These are phyloP conservation scores for Cladosporium sphaerospermum DNA, from an alignment of 2,329 filamentous ascomycete species.

Conservation along the genomic window DNA sequence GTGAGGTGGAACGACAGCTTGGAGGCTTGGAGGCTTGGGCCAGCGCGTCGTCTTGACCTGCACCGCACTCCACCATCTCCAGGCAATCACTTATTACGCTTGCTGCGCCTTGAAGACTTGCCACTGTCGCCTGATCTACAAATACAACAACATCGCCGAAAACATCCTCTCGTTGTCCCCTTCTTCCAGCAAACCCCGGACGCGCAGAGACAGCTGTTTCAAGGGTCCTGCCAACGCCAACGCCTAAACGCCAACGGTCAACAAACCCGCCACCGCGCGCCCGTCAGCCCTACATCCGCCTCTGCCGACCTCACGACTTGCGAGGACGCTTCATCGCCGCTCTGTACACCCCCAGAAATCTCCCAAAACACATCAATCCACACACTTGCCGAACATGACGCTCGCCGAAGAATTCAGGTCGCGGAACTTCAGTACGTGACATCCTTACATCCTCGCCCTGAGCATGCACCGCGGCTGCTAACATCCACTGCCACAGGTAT, in stretches of 20 bases:
- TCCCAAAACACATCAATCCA: background rate
- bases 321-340: background rate
- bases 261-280: background rate
- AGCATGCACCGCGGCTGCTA: conserved; percentile 5
- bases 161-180: background rate
- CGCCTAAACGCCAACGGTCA: background rate
- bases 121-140: background rate
- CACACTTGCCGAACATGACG: conserved; percentile 41
- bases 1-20: no score
- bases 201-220: background rate
- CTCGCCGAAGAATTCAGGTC: conserved; percentile 57
- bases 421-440: conserved; percentile 58
- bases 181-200: background rate
- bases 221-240: background rate
- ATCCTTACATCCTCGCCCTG: background rate
- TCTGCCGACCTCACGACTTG: background rate
- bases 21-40: no score
- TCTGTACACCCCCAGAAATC: conserved; percentile 17
- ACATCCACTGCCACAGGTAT: conserved; percentile 46
- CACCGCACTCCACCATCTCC: no score
- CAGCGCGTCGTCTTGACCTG: no score
- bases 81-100: no score
- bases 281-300: background rate
- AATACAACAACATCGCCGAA: background rate
- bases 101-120: background rate